Conservation (phyloP, 1,284 basidiomycete genomes). For the Apiotrichum siamense region DNA sequence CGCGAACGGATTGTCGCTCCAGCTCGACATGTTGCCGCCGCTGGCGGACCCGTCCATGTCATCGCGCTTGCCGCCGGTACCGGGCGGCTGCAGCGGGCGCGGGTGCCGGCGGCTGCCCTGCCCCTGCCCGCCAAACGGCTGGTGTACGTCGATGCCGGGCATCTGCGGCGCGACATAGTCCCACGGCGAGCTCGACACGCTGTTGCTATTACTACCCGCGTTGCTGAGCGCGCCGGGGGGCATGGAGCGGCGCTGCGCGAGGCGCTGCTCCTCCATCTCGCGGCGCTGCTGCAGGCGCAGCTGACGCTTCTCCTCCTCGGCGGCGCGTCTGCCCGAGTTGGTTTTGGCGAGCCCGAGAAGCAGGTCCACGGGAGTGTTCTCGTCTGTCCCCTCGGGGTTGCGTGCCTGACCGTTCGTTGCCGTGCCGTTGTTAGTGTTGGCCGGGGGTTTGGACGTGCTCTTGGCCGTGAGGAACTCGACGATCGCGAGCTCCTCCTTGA, state of each 20-base stretch:
- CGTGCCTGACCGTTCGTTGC: conserved; percentile 6
- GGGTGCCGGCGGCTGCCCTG: conserved; percentile 14
- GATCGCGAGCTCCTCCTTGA: conserved; percentile 49
- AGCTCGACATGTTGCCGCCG: background rate
- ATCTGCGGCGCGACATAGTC: conserved; percentile 45
- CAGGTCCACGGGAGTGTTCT: conserved; percentile 43
- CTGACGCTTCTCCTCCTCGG: conserved; percentile 44
- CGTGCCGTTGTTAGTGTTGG: conserved; percentile 14
- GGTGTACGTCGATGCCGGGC: conserved; percentile 46
- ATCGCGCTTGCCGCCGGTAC: background rate
- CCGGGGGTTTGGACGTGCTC: conserved; percentile 12
- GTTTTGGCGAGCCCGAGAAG: conserved; percentile 44
- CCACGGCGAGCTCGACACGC: conserved; percentile 33
- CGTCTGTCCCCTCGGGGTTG: conserved; percentile 18
- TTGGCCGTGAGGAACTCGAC: conserved; percentile 48
- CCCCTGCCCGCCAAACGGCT: conserved; percentile 38
- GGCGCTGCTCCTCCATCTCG: conserved; percentile 35
- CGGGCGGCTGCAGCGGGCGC: conserved; percentile 41
- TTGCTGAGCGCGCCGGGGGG: conserved; percentile 6
- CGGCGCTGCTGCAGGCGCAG: conserved; percentile 39
- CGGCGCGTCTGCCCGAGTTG: conserved; percentile 37
- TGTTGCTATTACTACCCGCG: conserved; percentile 11
- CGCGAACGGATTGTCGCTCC: conserved; percentile 14
- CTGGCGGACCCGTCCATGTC: background rate
- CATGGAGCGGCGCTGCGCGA: conserved; percentile 17